Evolutionary conservation across 805 yeast genomes (phyloP).

Genomic region (Zygotorulaspora sp.): DNA sequence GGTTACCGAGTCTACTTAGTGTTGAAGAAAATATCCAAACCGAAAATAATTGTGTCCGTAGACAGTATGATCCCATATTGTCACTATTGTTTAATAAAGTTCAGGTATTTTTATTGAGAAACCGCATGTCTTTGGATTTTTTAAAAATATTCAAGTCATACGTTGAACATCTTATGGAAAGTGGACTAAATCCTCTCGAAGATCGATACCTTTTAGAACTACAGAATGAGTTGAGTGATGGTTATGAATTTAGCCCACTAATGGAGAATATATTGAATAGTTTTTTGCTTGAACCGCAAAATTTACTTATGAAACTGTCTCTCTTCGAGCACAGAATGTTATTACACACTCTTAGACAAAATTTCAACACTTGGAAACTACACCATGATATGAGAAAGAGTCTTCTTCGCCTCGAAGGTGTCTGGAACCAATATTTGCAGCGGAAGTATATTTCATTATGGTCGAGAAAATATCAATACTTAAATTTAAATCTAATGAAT

Average conservation of each 20-base stretch:
- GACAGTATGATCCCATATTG: constrained; percentile 12
- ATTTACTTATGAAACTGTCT: constrained; percentile 23
- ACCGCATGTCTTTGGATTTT: constrained; percentile 26
- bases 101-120: constrained; percentile 25
- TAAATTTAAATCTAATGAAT: constrained; percentile 1
- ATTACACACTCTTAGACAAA: constrained; percentile 6
- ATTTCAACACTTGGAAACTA: constrained; percentile 21
- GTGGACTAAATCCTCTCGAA: constrained; percentile 20
- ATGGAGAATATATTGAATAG: constrained; percentile 18
- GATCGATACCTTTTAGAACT: constrained; percentile 22
- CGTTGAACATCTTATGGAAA: constrained; percentile 15
- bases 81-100: constrained; percentile 21
- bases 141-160: constrained; percentile 25
- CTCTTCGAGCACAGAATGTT: constrained; percentile 16
- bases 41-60: not conserved
- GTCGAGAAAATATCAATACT: constrained; percentile 10
- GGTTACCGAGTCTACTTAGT: not conserved
- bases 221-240: constrained; percentile 22
- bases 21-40: not conserved
- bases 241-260: constrained; percentile 15
- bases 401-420: constrained; percentile 11
- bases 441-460: constrained; percentile 15
- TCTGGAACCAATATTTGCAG: constrained; percentile 16
- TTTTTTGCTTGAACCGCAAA: constrained; percentile 27
- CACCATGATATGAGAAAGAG: constrained; percentile 9